A percentile compares a stretch with the other conserved stretches of the same genome.
Evolutionary conservation across 768 basidiomycete species (phyloP).

Genomic region (Mycena amicta): DNA sequence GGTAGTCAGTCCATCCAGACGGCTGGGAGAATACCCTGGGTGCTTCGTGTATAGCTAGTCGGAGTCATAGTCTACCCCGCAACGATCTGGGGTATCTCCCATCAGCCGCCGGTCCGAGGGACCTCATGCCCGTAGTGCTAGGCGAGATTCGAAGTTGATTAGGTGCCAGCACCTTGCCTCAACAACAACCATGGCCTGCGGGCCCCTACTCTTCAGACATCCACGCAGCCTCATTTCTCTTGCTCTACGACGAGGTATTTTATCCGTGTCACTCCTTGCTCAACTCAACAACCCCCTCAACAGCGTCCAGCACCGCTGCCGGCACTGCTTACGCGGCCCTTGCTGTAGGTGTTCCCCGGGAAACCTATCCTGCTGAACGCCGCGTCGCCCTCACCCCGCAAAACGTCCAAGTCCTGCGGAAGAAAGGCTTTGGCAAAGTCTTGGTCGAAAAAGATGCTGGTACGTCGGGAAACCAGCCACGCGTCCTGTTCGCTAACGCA

Average conservation of each 20-base stretch:
- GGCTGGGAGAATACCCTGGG: no score
- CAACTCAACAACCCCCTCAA: background rate
- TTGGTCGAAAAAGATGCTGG: conserved; percentile 58
- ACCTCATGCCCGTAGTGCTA: background rate
- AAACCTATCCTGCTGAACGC: conserved; percentile 76
- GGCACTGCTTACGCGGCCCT: conserved; percentile 69
- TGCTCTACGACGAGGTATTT: conserved; percentile 17
- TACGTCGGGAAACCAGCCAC: background rate
- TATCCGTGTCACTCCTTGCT: background rate
- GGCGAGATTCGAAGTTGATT: conserved; percentile 1
- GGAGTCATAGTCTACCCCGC: no score
- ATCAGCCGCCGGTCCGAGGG: background rate
- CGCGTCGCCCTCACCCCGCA: conserved; percentile 83
- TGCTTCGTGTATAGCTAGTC: no score
- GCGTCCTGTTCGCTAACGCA: background rate
- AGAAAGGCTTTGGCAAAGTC: conserved; percentile 80
- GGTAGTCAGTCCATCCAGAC: no score
- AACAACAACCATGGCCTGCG: conserved; percentile 13
- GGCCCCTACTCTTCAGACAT: conserved; percentile 10
- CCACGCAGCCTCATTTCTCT: conserved; percentile 10
- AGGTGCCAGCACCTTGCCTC: background rate
- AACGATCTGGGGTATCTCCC: background rate
- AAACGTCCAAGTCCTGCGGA: conserved; percentile 71
- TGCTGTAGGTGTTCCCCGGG: conserved; percentile 75
- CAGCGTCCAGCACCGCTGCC: conserved; percentile 20